phyloP scores from a whole-genome alignment of 2,329 filamentous ascomycete genomes.

The Purpureocillium lavendulum region DNA sequence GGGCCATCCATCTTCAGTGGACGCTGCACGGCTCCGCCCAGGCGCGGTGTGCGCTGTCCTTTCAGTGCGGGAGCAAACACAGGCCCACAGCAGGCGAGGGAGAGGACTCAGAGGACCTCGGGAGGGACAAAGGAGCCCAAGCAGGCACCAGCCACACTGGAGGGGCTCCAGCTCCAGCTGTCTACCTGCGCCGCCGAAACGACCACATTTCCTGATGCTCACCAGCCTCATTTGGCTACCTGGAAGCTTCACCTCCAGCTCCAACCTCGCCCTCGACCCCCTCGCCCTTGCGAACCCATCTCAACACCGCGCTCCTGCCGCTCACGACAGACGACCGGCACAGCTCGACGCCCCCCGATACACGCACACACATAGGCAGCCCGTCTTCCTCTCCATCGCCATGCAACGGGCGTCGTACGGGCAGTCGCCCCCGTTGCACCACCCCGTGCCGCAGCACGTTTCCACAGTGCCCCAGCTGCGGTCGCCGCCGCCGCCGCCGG shows the following conservation, averaged over 20 bases:
- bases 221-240: slow-evolving; percentile 7
- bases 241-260: too few species aligned
- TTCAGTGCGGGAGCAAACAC: too few species aligned
- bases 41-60: too few species aligned
- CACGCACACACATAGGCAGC: too few species aligned
- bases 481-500: slow-evolving; percentile 77
- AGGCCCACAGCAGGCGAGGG: too few species aligned
- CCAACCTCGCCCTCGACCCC: not conserved
- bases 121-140: too few species aligned
- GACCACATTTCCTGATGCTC: slow-evolving; percentile 25
- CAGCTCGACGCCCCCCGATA: not conserved
- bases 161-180: too few species aligned
- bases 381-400: slow-evolving; percentile 6
- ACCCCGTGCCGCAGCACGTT: slow-evolving; percentile 96
- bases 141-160: too few species aligned
- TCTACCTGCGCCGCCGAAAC: slow-evolving; percentile 10
- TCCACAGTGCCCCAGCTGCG: slow-evolving; percentile 95
- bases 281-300: slow-evolving; percentile 2
- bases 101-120: too few species aligned
- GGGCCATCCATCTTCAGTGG: too few species aligned
- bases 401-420: slow-evolving; percentile 87
- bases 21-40: too few species aligned
- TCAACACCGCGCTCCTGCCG: not conserved
- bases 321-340: not conserved
- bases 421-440: slow-evolving; percentile 89